Base-by-base conservation (phyloP, 768 basidiomycete species). In the Phlegmacium glaucopus region DNA sequence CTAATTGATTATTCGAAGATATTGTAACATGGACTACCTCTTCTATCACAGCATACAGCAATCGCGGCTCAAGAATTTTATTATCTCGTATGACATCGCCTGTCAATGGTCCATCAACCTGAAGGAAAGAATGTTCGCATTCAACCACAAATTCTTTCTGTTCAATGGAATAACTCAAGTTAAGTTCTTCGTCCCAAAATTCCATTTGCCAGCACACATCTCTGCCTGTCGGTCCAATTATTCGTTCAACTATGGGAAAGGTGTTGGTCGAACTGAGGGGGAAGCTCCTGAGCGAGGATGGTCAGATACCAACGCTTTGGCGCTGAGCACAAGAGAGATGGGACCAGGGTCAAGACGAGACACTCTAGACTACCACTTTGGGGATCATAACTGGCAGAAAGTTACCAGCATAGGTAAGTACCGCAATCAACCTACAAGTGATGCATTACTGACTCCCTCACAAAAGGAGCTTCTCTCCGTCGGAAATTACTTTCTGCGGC, bases 21-120 rank as follows among this genome's bases (percentile, higher is more conserved):
- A 69, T 47, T 54, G 51, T 9, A 71, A 70, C 49, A 70, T 69
- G 57, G 68, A 71, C 42, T 71, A 59, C 40, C 50, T 69, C 5
- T 61, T 70, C 38, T 59, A 55, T 8, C 59, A 50, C 1, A 59
- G 49, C 42, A 22, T 65, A 4, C 17, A n/a, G 4, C n/a, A 15
- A 9, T 29, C 51, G 10, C 11, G 32, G 0, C 10, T 57, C 3
- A 39, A 45, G 0, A 22, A 42, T 12, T 13, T 68, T 5, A 52
- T 64, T 10, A 44, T 65, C 1, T 64, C 61, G 0, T 70, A 70
- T 42, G 64, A 70, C 41, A 65, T 70, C 41, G 65, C 56, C 0
- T 67, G 67, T 37, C 63, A 67, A 26, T 69, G 63, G 63, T 50
- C 48, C 17, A 46, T 49, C 1, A 49, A 64, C 17, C 52, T 69